Evolutionary conservation across 164 flowering plant species (phyloP).

Genomic region (Magnolia changhungtana): DNA sequence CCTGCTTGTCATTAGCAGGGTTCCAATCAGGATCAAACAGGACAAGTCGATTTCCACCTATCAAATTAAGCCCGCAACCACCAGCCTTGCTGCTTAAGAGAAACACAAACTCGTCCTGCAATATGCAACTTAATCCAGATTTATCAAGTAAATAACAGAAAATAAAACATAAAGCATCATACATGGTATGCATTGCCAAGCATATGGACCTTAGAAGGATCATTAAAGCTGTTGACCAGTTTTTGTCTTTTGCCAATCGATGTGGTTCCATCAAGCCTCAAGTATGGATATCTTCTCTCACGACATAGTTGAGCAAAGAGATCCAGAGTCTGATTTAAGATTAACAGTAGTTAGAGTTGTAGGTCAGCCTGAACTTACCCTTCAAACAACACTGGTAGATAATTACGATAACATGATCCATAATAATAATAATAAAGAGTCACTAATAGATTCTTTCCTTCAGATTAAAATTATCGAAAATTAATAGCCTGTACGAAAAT

Average conservation of each 20-base stretch:
- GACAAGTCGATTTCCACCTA: conserved; percentile 92
- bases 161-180: neutral
- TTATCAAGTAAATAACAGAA: conserved; percentile 7
- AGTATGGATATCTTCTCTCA: conserved; percentile 87
- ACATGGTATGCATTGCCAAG: neutral
- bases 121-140: conserved; percentile 8
- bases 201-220: conserved; percentile 63
- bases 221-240: conserved; percentile 83
- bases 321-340: conserved; percentile 68
- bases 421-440: too few species aligned
- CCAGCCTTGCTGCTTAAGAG: conserved; percentile 99
- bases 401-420: too few species aligned
- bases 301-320: conserved; percentile 97
- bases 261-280: conserved; percentile 96
- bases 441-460: too few species aligned
- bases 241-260: conserved; percentile 92
- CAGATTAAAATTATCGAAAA: too few species aligned
- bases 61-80: conserved; percentile 98
- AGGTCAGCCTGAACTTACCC: neutral
- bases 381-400: neutral
- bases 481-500: too few species aligned
- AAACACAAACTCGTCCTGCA: conserved; percentile 96
- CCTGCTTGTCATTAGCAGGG: conserved; percentile 99
- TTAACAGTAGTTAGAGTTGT: neutral
- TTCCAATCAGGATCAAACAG: conserved; percentile 99